Evolutionary conservation across 1,139 yeast species (phyloP), one percentile per base, ranked within the genome.

Genomic region (Debaryomycetaceae sp.): DNA sequence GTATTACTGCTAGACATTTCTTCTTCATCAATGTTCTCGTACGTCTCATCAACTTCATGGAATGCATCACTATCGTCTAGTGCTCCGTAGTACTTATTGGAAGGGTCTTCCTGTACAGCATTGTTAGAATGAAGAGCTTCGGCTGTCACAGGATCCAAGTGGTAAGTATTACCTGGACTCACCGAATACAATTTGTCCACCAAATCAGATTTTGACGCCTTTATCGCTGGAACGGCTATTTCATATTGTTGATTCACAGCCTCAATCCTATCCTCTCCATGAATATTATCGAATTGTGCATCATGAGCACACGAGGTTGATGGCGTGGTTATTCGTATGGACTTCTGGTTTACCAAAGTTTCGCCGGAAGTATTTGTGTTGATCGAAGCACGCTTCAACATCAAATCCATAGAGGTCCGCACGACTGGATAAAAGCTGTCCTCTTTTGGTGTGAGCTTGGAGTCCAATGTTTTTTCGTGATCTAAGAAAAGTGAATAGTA

Each of bases 131-230:
- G 31, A 27, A 27, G 11, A 13, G 66, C 70, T 41, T 59, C 53
- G n/a, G 70, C 71, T 5, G 66, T 60, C 17, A 66, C 68, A 14
- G 62, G 54, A 39, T 66, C 59, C 39, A 70, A 55, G 52, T 70
- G 70, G 46, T 59, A 65, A 0, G 76, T 70, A 44, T 70, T 69
- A 43, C 59, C 68, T 0, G 78, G 78, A 1, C 75, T 69, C 1
- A 72, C 70, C 0, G 76, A 66, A 46, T 70, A 71, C 36, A 70
- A 52, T 44, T 61, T 65, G 43, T 70, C 75, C 24, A 70, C 65
- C 43, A 68, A 50, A 24, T 60, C 58, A 41, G 59, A 59, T 11
- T 27, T 7, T 7, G 31, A 27, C 4, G 11, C 11, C 11, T 27
- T 27, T 4, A 27, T 27, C 11, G 20, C 20, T 17, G 20, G 20